Evolutionary conservation across 495 filamentous ascomycete species (phyloP).

Genomic region (Hypoxylon fuscum): DNA sequence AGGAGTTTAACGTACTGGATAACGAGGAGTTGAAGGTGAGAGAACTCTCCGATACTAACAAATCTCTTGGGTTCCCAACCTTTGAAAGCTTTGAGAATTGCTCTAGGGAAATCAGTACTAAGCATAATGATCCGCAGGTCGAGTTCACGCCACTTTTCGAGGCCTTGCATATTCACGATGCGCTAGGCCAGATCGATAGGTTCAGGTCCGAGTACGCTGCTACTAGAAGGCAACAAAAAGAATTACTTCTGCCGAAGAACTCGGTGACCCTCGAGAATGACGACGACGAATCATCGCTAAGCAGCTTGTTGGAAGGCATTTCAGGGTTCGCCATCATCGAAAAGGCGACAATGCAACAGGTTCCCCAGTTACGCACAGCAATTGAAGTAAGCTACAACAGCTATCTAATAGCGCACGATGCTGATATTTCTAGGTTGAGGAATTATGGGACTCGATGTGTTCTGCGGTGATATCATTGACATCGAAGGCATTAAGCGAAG

Average conservation of each 20-base stretch:
- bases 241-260: conserved; percentile 77
- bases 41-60: not conserved
- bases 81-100: not conserved
- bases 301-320: conserved; percentile 89
- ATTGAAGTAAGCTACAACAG: conserved; percentile 72
- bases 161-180: conserved; percentile 95
- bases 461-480: conserved; percentile 83
- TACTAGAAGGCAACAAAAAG: conserved; percentile 89
- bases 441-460: conserved; percentile 98
- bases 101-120: not conserved
- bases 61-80: not conserved
- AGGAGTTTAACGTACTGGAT: conserved; percentile 93
- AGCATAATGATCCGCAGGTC: conserved; percentile 21
- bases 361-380: conserved; percentile 79
- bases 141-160: conserved; percentile 96
- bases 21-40: conserved; percentile 88
- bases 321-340: conserved; percentile 97
- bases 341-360: conserved; percentile 87
- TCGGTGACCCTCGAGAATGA: conserved; percentile 79
- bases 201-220: conserved; percentile 91
- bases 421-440: conserved; percentile 75
- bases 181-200: conserved; percentile 88
- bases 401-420: not conserved
- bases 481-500: conserved; percentile 74
- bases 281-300: conserved; percentile 77